Evolutionary conservation across 1,139 yeast genomes (phyloP), one percentile per base, ranked within the genome.

Genomic region (Yamadazyma dushanensis): DNA sequence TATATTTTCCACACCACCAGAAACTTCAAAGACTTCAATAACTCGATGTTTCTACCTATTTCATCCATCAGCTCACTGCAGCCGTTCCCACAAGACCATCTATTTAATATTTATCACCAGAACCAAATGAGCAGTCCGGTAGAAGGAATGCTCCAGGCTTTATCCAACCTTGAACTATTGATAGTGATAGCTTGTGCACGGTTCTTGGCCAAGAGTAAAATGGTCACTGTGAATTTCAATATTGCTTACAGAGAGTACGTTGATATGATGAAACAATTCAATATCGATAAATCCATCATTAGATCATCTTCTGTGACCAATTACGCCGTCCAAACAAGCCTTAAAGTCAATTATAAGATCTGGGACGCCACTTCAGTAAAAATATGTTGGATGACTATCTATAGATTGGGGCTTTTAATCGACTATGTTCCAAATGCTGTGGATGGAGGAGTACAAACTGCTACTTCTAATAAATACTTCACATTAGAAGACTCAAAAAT

Each of bases 201-300:
- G 27, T 80, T 83, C 41, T 66, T 78, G 15, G 70, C 77, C 39
- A 83, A 81, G 49, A 73, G 73, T 24, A 80, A 76, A 23, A 61
- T 78, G 11, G 78, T 69, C 17, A 64, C 68, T 10, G 66, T 81
- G 16, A 90, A 88, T 55, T 83, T 89, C 59, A 86, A 83, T 46
- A 66, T 88, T 43, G 85, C 83, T 0, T 84, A 82, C 54, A 80
- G 80, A 26, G 97, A 92, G 56, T 92, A 88, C 56, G 55, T 58
- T n/a, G 64, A 61, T 1, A 70, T 80, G 70, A 68, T 80, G 30
- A 73, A 74, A 39, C 50, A 56, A 1, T 59, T 71, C 41, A 74
- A 78, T 41, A 11, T 39, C 3, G 44, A 46, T 9, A 40, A 36
- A 21, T 33, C 47, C 1, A 50, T 63, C 16, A 70, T 70, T 17